These are phyloP conservation scores for Bryum argenteum DNA, from an alignment of 225 moss, liverwort and hornwort species.

Conservation along the genomic window DNA sequence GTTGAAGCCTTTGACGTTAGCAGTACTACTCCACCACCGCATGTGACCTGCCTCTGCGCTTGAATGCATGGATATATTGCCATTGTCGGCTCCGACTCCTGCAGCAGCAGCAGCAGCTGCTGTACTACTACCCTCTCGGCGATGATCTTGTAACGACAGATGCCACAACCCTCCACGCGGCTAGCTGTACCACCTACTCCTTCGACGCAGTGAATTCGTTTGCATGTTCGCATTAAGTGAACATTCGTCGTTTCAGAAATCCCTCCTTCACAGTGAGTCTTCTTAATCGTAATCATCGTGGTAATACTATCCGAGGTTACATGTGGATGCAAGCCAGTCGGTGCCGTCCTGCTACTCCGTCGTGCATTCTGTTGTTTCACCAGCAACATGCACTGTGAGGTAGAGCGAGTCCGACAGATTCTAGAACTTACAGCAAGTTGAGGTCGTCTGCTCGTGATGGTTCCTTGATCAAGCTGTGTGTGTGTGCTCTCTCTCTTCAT, in stretches of 20 bases:
- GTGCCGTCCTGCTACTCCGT: conserved; percentile 25
- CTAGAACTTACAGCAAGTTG: conserved; percentile 9
- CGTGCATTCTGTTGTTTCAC: conserved; percentile 45
- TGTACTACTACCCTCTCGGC: conserved; percentile 37
- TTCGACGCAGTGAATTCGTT: conserved; percentile 35
- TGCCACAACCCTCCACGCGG: conserved; percentile 38
- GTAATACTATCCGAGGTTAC: not conserved
- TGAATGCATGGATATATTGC: conserved; percentile 49
- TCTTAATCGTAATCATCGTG: not conserved
- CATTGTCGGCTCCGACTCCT: conserved; percentile 44
- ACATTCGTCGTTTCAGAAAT: conserved; percentile 19
- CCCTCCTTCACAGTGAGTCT: not conserved
- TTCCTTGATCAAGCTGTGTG: conserved; percentile 31
- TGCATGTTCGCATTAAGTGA: conserved; percentile 36
- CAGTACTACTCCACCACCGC: conserved; percentile 30
- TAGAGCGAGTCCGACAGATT: conserved; percentile 1
- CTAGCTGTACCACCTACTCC: conserved; percentile 36
- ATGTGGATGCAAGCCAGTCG: conserved; percentile 17
- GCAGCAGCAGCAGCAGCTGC: conserved; percentile 11
- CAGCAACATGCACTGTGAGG: conserved; percentile 32
- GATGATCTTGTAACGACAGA: conserved; percentile 50
- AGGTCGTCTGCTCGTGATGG: conserved; percentile 22
- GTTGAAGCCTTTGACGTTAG: conserved; percentile 32
- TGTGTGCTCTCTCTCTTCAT: conserved; percentile 73
- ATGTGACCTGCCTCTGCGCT: conserved; percentile 50